Percentiles rank a stretch among this genome's conserved stretches.
phyloP scores from a whole-genome alignment of 2,329 filamentous ascomycete species.

The Aspergillus sp. region DNA sequence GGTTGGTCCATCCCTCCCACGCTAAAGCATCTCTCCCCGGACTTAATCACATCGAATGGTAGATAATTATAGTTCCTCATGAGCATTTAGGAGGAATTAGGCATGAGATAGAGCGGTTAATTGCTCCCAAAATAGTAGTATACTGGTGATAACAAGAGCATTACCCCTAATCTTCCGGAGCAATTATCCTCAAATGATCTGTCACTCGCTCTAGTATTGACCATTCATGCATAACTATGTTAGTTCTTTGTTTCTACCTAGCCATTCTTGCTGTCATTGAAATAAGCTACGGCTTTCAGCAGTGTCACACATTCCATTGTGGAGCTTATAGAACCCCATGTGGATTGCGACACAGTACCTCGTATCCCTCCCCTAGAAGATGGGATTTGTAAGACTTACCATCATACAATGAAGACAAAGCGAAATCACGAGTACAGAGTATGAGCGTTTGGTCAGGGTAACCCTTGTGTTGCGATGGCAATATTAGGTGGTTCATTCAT shows the following conservation, averaged over 20 bases:
- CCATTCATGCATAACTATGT: no score
- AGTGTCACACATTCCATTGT: neutral
- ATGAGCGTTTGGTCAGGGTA: neutral
- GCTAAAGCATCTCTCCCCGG: slow-evolving; percentile 15
- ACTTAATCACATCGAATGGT: slow-evolving; percentile 11
- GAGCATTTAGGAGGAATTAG: slow-evolving; percentile 1
- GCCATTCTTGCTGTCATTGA: no score
- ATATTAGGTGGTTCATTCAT: neutral
- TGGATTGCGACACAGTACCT: neutral
- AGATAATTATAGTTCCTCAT: slow-evolving; percentile 10
- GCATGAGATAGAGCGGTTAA: neutral
- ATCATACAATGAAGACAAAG: no score
- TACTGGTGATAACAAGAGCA: no score
- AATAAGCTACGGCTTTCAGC: neutral
- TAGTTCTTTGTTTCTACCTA: no score
- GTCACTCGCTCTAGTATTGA: no score
- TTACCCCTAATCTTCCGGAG: no score
- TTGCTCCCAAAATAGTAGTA: slow-evolving; percentile 10
- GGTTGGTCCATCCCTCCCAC: slow-evolving; percentile 12
- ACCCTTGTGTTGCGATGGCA: neutral
- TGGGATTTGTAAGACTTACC: no score
- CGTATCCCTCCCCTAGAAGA: neutral
- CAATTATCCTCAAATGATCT: no score
- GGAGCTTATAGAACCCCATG: neutral
- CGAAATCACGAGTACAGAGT: no score